Percentiles rank a stretch among this genome's conserved stretches.
phyloP scores from a whole-genome alignment of 1,139 yeast genomes.

The Yamadazyma epiphylla region DNA sequence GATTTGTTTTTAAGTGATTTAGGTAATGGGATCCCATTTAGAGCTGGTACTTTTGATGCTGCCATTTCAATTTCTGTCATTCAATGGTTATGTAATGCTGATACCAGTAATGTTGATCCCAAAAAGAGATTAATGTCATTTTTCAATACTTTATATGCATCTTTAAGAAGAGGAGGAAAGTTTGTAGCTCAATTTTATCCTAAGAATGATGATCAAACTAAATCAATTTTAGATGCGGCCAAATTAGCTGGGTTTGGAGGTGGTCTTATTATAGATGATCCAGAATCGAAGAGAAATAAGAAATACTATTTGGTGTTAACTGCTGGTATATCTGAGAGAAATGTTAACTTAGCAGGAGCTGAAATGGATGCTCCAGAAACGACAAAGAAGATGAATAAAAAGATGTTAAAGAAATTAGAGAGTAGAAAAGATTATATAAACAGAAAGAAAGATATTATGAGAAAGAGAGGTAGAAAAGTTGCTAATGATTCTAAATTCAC shows the following conservation, averaged over 20 bases:
- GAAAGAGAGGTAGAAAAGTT: constrained; percentile 83
- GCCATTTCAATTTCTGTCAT: constrained; percentile 94
- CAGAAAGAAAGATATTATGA: constrained; percentile 92
- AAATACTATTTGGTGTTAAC: constrained; percentile 87
- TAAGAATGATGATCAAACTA: constrained; percentile 78
- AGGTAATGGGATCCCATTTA: constrained; percentile 91
- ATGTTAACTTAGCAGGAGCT: constrained; percentile 73
- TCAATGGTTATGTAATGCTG: constrained; percentile 98
- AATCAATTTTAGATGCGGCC: constrained; percentile 76
- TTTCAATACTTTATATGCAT: constrained; percentile 83
- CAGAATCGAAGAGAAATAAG: constrained; percentile 86
- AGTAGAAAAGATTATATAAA: constrained; percentile 74
- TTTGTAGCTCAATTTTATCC: constrained; percentile 98
- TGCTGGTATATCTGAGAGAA: constrained; percentile 75
- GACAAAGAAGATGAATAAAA: constrained; percentile 41
- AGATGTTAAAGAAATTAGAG: constrained; percentile 59
- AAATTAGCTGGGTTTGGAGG: constrained; percentile 96
- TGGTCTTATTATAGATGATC: constrained; percentile 90
- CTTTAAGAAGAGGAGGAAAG: constrained; percentile 90
- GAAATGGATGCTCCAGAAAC: constrained; percentile 62
- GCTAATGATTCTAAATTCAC: constrained; percentile 91
- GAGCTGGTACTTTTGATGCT: constrained; percentile 97
- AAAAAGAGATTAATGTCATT: constrained; percentile 74
- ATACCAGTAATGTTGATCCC: constrained; percentile 80
- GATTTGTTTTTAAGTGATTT: constrained; percentile 88